phyloP scores from a whole-genome alignment of 768 basidiomycete species.

The Collybia sp. region DNA sequence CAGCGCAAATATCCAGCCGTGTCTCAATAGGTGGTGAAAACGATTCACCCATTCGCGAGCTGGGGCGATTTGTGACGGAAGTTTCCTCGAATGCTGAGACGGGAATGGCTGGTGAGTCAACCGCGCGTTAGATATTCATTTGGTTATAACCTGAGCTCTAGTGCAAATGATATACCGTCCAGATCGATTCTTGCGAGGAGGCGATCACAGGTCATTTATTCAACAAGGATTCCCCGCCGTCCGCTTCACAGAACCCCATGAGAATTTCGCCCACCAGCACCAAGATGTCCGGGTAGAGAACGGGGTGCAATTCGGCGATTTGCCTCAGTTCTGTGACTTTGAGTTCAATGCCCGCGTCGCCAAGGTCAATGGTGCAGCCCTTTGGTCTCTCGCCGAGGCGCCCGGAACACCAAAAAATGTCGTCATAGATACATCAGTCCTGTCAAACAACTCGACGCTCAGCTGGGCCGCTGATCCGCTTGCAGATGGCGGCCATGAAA shows the following conservation, averaged over 20 bases:
- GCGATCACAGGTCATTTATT: slow-evolving; percentile 50
- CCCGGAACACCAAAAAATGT: slow-evolving; percentile 50
- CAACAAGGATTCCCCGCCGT: slow-evolving; percentile 45
- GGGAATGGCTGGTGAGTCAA: slow-evolving; percentile 40
- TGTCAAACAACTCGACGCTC: slow-evolving; percentile 53
- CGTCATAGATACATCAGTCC: slow-evolving; percentile 36
- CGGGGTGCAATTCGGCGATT: slow-evolving; percentile 53
- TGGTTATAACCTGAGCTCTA: slow-evolving; percentile 10
- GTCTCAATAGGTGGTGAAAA: slow-evolving; percentile 47
- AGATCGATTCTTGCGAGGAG: slow-evolving; percentile 53
- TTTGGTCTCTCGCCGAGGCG: slow-evolving; percentile 53
- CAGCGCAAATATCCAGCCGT: slow-evolving; percentile 25
- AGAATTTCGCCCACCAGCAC: slow-evolving; percentile 56
- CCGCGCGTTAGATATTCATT: not conserved
- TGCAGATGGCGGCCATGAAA: slow-evolving; percentile 42
- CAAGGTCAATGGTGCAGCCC: slow-evolving; percentile 43
- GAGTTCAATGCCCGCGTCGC: slow-evolving; percentile 47
- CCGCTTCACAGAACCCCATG: slow-evolving; percentile 52
- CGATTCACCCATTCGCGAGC: slow-evolving; percentile 46
- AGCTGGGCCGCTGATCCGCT: slow-evolving; percentile 35
- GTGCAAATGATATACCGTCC: slow-evolving; percentile 47
- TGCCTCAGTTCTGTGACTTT: slow-evolving; percentile 48
- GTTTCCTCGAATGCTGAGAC: slow-evolving; percentile 44
- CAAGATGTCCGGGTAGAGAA: slow-evolving; percentile 47
- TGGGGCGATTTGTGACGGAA: slow-evolving; percentile 48